Base-by-base conservation (phyloP, 2,329 filamentous ascomycete genomes). In the Elsinoe necatrix region DNA sequence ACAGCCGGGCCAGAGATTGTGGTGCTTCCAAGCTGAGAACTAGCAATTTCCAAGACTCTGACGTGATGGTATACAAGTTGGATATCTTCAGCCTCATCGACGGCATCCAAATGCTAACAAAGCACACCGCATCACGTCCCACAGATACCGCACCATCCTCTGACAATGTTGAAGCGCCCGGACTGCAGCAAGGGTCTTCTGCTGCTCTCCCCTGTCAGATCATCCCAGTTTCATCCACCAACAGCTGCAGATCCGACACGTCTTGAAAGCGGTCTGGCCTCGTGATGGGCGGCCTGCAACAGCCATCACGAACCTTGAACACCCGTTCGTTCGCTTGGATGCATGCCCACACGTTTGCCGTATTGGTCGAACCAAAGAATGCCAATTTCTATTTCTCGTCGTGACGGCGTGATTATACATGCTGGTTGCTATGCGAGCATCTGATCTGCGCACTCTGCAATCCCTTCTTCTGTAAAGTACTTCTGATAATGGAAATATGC, bases 381-480 rank as follows among this genome's bases (percentile, higher is more conserved):
- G 29, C 12, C 48, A n/a, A 52, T 52, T 29, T 39, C 48, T 52
- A 31, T 7, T 34, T 37, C 4, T 37, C 34, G 34, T 37, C 48
- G 34, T 52, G 48, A 52, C 48, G 48, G 48, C 48, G 31, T 52
- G 18, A 52, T 31, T 52, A 37, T 52, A n/a, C n/a, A 52, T 52
- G 29, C 48, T 34, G 29, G 31, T 37, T n/a, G 34, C 14, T 37
- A n/a, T 14, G 34, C 34, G 14, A 37, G 34, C 34, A 4, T 11
- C 4, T 37, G 34, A 4, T 37, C 9, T 37, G 34, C 34, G 41
- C 41, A 6, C 16, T 21, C 31, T 21, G 18, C 7, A 14, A n/a
- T 20, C 6, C 29, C 31, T 25, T 20, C 14, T 11, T n/a, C 20
- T 29, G 16, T 11, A 20, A 31, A 25, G 14, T 31, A 31, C 16